Evolutionary conservation across 441 rosid species (phyloP), one percentile per base, ranked within the genome.

Genomic region (Gossypium aridum): DNA sequence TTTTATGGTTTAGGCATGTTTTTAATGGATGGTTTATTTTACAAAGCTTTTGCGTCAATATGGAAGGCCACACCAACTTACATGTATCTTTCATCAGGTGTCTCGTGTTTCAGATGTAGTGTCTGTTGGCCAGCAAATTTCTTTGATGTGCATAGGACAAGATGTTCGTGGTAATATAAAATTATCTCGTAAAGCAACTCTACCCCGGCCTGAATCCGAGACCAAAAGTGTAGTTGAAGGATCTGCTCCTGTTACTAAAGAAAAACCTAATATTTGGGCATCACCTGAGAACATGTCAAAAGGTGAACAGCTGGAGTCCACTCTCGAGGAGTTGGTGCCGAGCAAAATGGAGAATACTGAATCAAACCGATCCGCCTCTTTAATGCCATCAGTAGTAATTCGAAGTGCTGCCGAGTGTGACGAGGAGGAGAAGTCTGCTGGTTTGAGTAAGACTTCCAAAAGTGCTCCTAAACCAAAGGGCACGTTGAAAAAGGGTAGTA

Each of bases 161-260:
- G 99, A 96, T 82, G 97, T 96, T 51, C 97, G 96, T 53, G 98
- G 99, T 77, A 92, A 96, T 84, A 89, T 96, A 72, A 96, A 92
- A 77, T 76, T 96, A 71, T 96, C 99, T 71, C 96, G 83, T 76
- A 96, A 89, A 83, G 89, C 96, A 73, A 80, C 83, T 80, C 80
- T 77, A 69, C 83, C 88, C 57, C 81, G 0, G 73, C 75, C 82
- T 68, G 75, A n/a, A 57, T 74, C 83, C 37, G 66, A 76, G 76
- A 73, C 77, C 54, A 80, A 67, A 31, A 70, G 65, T 45, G 76
- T 16, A 63, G 82, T 71, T 31, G 83, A 86, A 74, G 83, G 69
- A 70, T 75, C 81, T 75, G 66, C 73, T 80, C 77, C 84, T 53
- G 82, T 47, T 60, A 60, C 17, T 54, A 74, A 74, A 79, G 90